Base-by-base conservation (phyloP, 176 grass and related monocot species). In the Cenchrus fungigraminus region DNA sequence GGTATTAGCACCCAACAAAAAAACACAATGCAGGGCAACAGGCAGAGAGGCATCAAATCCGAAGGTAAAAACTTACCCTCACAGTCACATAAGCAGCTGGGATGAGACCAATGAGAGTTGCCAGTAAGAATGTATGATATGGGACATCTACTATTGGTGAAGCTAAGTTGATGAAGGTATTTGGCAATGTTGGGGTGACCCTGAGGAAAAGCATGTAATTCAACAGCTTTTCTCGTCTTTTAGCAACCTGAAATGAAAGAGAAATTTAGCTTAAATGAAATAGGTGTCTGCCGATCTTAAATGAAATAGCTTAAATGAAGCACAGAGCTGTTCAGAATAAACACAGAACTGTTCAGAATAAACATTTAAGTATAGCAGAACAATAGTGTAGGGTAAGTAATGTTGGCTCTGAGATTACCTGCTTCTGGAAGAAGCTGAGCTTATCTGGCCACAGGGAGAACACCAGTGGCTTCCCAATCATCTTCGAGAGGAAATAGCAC, bases 91-190 rank as follows among this genome's bases (percentile, higher is more conserved):
- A 99, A 69, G 97, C 90, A 54, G 97, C 93, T 28, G 97, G 97
- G 52, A 96, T 91, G 51, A 99, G 88, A 79, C 97, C 97, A 83
- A 99, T 88, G 22, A 94, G 74, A 40, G 97, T 99, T 65, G 83
- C 97, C 81, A 92, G 53, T 75, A 99, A 69, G 77, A 99, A 99
- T 58, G 81, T 99, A 87, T 92, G 97, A 65, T 92, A 99, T 25
- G 97, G 97, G 19, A 99, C 97, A 59, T 99, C 91, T 49, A 99
- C 97, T 76, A 99, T 99, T 12, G 97, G 97, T 19, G 97, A 99
- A 83, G 97, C 97, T 28, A 99, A 88, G 86, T 99, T 99, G 61
- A 99, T 99, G 83, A 99, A 99, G 31, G 97, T 99, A 84, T 99
- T 96, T 60, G 97, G 97, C 89, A 99, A 92, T 73, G 93, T 94